Percentiles rank a stretch among this genome's conserved stretches.
These are phyloP conservation scores for Saturnispora sanitii DNA, from an alignment of 805 yeast genomes.

Conservation along the genomic window DNA sequence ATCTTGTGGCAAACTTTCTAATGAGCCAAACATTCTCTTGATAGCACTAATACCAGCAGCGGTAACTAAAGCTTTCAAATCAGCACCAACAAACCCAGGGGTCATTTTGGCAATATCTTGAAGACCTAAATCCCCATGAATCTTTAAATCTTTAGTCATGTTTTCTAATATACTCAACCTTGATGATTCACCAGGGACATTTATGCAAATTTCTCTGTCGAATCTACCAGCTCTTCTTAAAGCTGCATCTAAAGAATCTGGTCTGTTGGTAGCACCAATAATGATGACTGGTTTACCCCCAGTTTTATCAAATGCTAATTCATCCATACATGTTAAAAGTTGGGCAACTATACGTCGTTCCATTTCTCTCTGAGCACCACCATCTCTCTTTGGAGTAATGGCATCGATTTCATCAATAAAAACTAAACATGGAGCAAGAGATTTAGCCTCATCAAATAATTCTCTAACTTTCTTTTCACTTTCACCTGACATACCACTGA, in stretches of 20 bases:
- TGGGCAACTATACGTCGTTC: slow-evolving; percentile 96
- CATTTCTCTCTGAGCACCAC: slow-evolving; percentile 98
- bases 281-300: slow-evolving; percentile 89
- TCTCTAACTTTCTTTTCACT: slow-evolving; percentile 91
- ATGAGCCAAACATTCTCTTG: slow-evolving; percentile 71
- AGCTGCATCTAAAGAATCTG: slow-evolving; percentile 91
- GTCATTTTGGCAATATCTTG: slow-evolving; percentile 75
- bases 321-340: slow-evolving; percentile 89
- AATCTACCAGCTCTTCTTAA: slow-evolving; percentile 94
- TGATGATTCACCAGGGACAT: slow-evolving; percentile 86
- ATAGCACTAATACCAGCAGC: slow-evolving; percentile 95
- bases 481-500: slow-evolving; percentile 99
- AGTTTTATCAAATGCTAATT: slow-evolving; percentile 76
- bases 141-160: slow-evolving; percentile 57
- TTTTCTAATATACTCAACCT: slow-evolving; percentile 67
- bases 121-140: slow-evolving; percentile 65
- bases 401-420: slow-evolving; percentile 98
- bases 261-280: slow-evolving; percentile 94
- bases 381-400: slow-evolving; percentile 95
- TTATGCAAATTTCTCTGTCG: slow-evolving; percentile 86
- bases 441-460: slow-evolving; percentile 83
- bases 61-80: slow-evolving; percentile 82
- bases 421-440: slow-evolving; percentile 82
- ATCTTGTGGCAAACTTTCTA: slow-evolving; percentile 28
- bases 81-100: slow-evolving; percentile 98